Conservation (phyloP, 345 rosid species). For the Leavenworthia alabamica region DNA sequence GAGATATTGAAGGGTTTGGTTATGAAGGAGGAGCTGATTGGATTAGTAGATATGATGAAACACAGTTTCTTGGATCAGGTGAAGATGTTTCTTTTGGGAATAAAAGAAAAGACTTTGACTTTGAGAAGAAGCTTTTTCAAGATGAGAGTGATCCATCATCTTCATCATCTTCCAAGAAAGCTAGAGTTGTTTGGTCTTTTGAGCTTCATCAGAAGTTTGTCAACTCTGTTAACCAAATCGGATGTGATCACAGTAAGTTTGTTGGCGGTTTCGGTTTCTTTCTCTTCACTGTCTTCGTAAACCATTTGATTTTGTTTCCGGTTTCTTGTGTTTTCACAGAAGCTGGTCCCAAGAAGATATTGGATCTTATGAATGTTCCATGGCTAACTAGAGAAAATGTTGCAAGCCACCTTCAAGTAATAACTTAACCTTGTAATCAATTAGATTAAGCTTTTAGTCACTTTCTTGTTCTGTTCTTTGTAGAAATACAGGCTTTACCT, state of each 20-base stretch:
- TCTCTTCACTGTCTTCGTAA: neutral
- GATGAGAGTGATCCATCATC: conserved; percentile 47
- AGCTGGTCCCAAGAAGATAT: conserved; percentile 95
- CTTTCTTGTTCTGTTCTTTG: conserved; percentile 14
- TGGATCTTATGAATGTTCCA: conserved; percentile 91
- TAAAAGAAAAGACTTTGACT: conserved; percentile 67
- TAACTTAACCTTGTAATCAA: neutral
- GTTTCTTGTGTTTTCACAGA: conserved; percentile 60
- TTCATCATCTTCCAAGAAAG: conserved; percentile 67
- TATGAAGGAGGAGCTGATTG: conserved; percentile 51
- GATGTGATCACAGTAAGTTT: conserved; percentile 91
- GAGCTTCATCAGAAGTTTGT: conserved; percentile 97
- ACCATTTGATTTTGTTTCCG: conserved; percentile 14
- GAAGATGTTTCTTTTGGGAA: conserved; percentile 47
- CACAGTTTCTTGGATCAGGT: conserved; percentile 42
- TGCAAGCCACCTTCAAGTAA: conserved; percentile 95
- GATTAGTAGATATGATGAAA: conserved; percentile 47
- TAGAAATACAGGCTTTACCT: conserved; percentile 97
- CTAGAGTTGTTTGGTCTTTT: conserved; percentile 89
- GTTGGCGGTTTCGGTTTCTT: conserved; percentile 30
- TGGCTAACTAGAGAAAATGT: conserved; percentile 95
- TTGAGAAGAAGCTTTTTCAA: conserved; percentile 49
- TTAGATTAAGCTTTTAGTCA: neutral
- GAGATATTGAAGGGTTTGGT: conserved; percentile 50
- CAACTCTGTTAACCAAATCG: conserved; percentile 86